These are phyloP conservation scores for Pilatotrama ljubarskyi DNA, from an alignment of 768 basidiomycete species.

Conservation along the genomic window DNA sequence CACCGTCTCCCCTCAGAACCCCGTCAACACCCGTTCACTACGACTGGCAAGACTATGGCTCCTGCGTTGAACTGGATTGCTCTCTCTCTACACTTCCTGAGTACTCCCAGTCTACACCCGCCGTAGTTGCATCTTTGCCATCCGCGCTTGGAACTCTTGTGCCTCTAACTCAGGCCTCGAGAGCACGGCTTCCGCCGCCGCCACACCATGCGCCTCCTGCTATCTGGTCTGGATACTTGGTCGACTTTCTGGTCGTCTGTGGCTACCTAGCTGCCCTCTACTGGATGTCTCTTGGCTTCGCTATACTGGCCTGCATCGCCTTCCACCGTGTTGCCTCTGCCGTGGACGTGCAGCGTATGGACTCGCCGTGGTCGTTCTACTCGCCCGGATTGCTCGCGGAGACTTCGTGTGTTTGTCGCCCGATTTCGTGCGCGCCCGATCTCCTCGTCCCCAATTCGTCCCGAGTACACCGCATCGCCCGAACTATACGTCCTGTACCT, in stretches of 20 bases:
- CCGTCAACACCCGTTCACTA: neutral
- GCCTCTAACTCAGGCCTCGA: too few relatives aligned
- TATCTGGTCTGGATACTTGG: neutral
- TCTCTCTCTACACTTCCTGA: neutral
- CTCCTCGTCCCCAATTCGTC: neutral
- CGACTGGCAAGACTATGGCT: neutral
- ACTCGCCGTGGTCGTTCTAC: conserved; percentile 6
- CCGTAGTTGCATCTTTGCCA: neutral
- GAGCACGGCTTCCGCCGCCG: too few relatives aligned
- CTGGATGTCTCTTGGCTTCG: neutral
- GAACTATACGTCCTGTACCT: neutral
- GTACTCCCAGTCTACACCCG: neutral
- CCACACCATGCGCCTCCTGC: neutral
- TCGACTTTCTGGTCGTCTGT: neutral
- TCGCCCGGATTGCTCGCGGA: neutral
- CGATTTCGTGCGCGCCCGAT: neutral
- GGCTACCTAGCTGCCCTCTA: neutral
- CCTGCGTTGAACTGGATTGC: neutral
- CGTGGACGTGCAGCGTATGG: neutral
- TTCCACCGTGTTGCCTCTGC: neutral
- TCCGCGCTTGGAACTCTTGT: too few relatives aligned
- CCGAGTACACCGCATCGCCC: neutral
- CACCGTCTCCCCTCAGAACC: neutral
- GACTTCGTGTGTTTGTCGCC: neutral
- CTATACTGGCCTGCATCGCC: neutral